Percentiles rank a stretch among this genome's conserved stretches.
These are phyloP conservation scores for Fusarium dlaminii DNA, from an alignment of 2,329 filamentous ascomycete species.

Conservation along the genomic window DNA sequence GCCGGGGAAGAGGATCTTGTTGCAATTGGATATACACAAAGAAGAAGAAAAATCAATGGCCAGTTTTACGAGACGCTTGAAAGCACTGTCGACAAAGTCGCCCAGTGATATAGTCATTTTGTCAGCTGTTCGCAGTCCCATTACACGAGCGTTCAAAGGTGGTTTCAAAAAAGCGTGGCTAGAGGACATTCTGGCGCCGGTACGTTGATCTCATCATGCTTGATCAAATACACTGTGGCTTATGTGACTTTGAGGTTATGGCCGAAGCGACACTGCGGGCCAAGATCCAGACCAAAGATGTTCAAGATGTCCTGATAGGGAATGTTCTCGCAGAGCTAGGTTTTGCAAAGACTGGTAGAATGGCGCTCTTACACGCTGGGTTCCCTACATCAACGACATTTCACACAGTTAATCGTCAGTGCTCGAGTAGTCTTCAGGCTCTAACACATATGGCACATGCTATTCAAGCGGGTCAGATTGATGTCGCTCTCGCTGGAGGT, in stretches of 20 bases:
- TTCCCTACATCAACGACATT: conserved; percentile 76
- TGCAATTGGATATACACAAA: neutral
- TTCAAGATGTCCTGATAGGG: conserved; percentile 82
- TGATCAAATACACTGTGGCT: fast-evolving
- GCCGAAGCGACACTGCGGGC: conserved; percentile 44
- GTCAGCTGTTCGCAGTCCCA: conserved; percentile 86
- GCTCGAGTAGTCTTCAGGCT: conserved; percentile 79
- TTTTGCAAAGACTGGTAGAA: conserved; percentile 86
- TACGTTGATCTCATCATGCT: conserved; percentile 23
- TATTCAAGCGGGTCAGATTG: conserved; percentile 77
- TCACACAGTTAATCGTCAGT: conserved; percentile 88
- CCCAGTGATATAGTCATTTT: conserved; percentile 86
- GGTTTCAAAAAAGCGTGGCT: conserved; percentile 87
- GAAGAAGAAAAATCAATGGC: neutral
- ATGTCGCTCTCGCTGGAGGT: conserved; percentile 80
- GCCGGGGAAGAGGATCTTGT: no score
- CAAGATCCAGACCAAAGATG: conserved; percentile 64
- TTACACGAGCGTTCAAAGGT: conserved; percentile 84
- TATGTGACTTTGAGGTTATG: neutral
- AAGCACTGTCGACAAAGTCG: conserved; percentile 59
- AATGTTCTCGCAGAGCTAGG: conserved; percentile 90
- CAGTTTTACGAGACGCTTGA: neutral
- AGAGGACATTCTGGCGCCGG: conserved; percentile 81
- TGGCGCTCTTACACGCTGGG: conserved; percentile 85
- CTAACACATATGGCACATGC: conserved; percentile 78